These are phyloP conservation scores for Lyophyllum semitale DNA, from an alignment of 768 basidiomycete genomes.

Conservation along the genomic window DNA sequence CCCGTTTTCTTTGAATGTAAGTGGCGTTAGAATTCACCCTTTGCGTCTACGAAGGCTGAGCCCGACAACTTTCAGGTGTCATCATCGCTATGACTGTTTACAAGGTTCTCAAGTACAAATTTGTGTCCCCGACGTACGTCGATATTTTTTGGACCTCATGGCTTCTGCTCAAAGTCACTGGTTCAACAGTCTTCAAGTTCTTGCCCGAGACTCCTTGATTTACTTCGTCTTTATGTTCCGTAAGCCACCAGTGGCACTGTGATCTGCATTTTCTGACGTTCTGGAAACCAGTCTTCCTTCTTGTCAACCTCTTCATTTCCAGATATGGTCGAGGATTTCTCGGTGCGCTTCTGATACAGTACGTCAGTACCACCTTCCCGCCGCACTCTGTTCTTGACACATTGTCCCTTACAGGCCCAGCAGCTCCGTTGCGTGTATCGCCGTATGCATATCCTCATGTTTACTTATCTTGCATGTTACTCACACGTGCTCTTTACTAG, in stretches of 20 bases:
- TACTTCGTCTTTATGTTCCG: conserved; percentile 24
- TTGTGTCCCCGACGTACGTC: conserved; percentile 15
- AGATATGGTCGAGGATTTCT: conserved; percentile 20
- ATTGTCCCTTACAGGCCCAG: conserved; percentile 10
- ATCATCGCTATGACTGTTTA: conserved; percentile 20
- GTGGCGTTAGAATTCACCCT: too few species aligned
- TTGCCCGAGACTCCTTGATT: conserved; percentile 24
- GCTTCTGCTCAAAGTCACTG: neutral
- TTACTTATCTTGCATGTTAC: neutral
- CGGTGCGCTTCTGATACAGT: conserved; percentile 22
- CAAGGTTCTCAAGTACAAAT: conserved; percentile 13
- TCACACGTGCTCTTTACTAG: conserved; percentile 12
- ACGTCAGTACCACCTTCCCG: neutral
- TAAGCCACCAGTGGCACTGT: conserved; percentile 1
- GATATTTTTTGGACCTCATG: neutral
- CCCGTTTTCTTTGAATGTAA: conserved; percentile 22
- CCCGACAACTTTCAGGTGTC: too few species aligned
- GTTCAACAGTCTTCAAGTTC: conserved; percentile 7
- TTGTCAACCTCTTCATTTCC: conserved; percentile 21
- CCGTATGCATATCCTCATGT: too few species aligned
- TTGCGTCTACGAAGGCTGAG: too few species aligned
- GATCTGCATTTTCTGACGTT: neutral
- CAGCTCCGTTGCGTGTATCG: conserved; percentile 21
- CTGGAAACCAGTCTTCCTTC: conserved; percentile 13
- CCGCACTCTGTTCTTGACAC: neutral